Evolutionary conservation across 495 filamentous ascomycete species (phyloP), one percentile per base, ranked within the genome.

Genomic region (Friedmanniomyces simplex): DNA sequence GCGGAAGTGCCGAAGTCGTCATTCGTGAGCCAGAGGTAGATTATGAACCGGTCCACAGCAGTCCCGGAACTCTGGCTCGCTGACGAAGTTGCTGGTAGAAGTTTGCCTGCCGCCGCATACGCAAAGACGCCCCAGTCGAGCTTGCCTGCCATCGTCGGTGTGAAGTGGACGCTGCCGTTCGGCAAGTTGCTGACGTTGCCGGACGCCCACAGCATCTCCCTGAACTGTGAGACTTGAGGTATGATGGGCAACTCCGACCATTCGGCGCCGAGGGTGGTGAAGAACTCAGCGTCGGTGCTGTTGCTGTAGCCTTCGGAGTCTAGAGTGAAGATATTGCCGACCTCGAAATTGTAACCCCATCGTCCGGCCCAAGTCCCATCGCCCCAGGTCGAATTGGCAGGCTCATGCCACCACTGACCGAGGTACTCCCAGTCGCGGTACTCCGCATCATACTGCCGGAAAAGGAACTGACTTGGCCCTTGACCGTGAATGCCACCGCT

Each of bases 1-100:
- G 49, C 49, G 8, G 26, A 34, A 52, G 49, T 52, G 25, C 49
- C 49, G 26, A 52, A 52, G 25, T 52, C 34, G 30, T 52, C 30
- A n/a, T 36, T 36, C 26, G 49, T 52, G 49, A 52, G 49, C 49
- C 49, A 52, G 49, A 52, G 26, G 30, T 52, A 52, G 26, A 18
- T 18, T 2, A 52, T 52, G 30, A 52, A 52, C 2, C 49, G 49
- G 20, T 52, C 49, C 11, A 14, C 7, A n/a, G 25, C 18, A 6
- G 30, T 52, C 3, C 30, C 30, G 10, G 26, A 34, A 2, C 2
- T 2, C 30, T 18, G 2, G 3, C 20, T 25, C 11, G 49, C 25
- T 16, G 25, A 16, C 7, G 49, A 52, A 5, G 25, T 52, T 2
- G 49, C 25, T 14, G 49, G 49, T 1, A 52, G 30, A 14, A 52